phyloP scores from a whole-genome alignment of 805 yeast species.

The Pichia pseudocactophila region DNA sequence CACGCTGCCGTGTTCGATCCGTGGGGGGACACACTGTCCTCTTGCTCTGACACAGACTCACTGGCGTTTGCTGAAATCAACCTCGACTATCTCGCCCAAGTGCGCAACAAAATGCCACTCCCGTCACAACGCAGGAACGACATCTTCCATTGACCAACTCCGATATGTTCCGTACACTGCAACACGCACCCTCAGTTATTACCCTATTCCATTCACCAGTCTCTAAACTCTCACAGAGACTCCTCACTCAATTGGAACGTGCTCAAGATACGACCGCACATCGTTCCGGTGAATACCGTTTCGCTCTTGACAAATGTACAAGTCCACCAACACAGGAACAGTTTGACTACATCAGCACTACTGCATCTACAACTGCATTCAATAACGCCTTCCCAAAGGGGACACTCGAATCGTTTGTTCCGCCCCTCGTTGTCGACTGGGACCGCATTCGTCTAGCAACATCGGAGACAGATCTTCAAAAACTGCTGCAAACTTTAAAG shows the following conservation, averaged over 20 bases:
- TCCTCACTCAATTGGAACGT: slow-evolving; percentile 8
- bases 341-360: slow-evolving; percentile 21
- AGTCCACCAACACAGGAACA: slow-evolving; percentile 27
- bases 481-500: slow-evolving; percentile 34
- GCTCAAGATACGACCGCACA: slow-evolving; percentile 2
- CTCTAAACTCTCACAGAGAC: not conserved
- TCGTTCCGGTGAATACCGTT: slow-evolving; percentile 15
- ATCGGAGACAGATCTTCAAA: slow-evolving; percentile 34
- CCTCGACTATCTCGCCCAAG: slow-evolving; percentile 34
- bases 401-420: slow-evolving; percentile 23
- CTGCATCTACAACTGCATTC: too few relatives aligned
- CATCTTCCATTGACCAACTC: slow-evolving; percentile 23
- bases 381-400: too few relatives aligned
- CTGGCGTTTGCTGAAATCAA: slow-evolving; percentile 68
- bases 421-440: slow-evolving; percentile 58
- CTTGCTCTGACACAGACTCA: slow-evolving; percentile 34
- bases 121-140: slow-evolving; percentile 64
- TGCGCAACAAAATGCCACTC: slow-evolving; percentile 69
- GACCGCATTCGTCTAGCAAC: slow-evolving; percentile 46
- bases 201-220: not conserved
- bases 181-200: not conserved
- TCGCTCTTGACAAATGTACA: slow-evolving; percentile 18
- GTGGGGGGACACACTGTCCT: slow-evolving; percentile 73
- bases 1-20: slow-evolving; percentile 85
- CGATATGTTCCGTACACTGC: not conserved